phyloP scores from a whole-genome alignment of 164 flowering plant genomes.

The grape (Vitis vinifera) region ASM3070453v1 NC_081811.1:14354501-14355000 shows the following conservation, averaged over 20 bases:
- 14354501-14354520: slow-evolving; percentile 76
- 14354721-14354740: no score
- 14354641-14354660: slow-evolving; percentile 13
- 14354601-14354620: slow-evolving; percentile 18
- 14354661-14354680: slow-evolving; percentile 47
- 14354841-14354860: slow-evolving; percentile 74
- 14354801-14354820: slow-evolving; percentile 63
- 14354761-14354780: background rate
- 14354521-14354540: slow-evolving; percentile 85
- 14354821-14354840: slow-evolving; percentile 95
- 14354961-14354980: slow-evolving; percentile 51
- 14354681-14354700: slow-evolving; percentile 68
- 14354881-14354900: slow-evolving; percentile 89
- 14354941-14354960: slow-evolving; percentile 22
- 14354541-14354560: slow-evolving; percentile 67
- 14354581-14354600: slow-evolving; percentile 3
- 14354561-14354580: slow-evolving; percentile 56
- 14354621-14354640: slow-evolving; percentile 10
- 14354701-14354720: slow-evolving; percentile 35
- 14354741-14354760: slow-evolving; percentile 1
- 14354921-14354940: slow-evolving; percentile 16
- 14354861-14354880: slow-evolving; percentile 69
- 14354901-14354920: slow-evolving; percentile 19
- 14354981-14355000: slow-evolving; percentile 77
- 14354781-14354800: slow-evolving; percentile 53